Evolutionary conservation across 257 asterid genomes (phyloP), one percentile per base, ranked within the genome.

Genomic region (Solanum piurae): DNA sequence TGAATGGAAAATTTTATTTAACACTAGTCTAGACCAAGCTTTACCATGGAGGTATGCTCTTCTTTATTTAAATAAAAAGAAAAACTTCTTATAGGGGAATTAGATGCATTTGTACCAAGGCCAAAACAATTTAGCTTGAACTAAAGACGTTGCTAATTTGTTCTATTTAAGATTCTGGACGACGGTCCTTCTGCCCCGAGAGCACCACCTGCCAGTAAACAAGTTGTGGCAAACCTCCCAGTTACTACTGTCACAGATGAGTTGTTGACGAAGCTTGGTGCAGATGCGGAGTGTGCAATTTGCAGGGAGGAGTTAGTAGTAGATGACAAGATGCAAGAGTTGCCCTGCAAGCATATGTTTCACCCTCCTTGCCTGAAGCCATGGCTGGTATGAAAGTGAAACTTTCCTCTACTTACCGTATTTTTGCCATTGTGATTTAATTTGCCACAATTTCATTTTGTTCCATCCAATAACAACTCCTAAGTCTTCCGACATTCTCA

Each of bases 321-420:
- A 5, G 92, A 93, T 25, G 99, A 97, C 83, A 91, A 93, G 88
- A 95, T 97, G 97, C 99, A 95, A 91, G 98, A 95, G 88, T 84
- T 97, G 37, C 99, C 99, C 69, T 96, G 99, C 94, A 93, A 93
- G 69, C 99, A 95, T 55, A 90, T 92, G 95, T 97, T 95, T 89
- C 99, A 97, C 92, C 98, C 99, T 90, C 98, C 98, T 55, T 97
- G 99, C 93, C 92, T 96, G 86, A 95, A 97, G 88, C 98, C 99
- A 87, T 97, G 99, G 99, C 98, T 97, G 98, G 99, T 97, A 94
- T 88, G 71, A 49, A 84, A 69, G 11, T 80, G 40, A 49, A 79
- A 49, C 52, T 80, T 71, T 83, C 23, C 74, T 73, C n/a, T 37
- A 33, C 58, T 64, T 20, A 9, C 0, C 21, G 4, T 64, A 64